Evolutionary conservation across 305 asterid species (phyloP).

Genomic region (Fraxinus greggii): DNA sequence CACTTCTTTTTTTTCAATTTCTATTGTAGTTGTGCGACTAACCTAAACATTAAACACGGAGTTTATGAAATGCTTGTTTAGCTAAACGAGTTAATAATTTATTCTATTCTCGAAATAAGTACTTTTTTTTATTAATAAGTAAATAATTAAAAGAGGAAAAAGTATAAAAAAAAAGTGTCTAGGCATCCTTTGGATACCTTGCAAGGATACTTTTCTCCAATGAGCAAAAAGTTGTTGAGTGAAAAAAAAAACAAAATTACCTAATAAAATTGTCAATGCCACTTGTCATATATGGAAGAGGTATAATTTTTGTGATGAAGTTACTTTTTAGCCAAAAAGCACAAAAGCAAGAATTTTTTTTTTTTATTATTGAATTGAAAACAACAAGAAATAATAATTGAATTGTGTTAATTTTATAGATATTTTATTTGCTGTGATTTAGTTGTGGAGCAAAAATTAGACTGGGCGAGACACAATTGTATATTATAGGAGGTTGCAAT

Average conservation of each 20-base stretch:
- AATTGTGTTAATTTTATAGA: not conserved
- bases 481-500: not conserved
- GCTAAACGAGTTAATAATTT: not conserved
- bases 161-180: not conserved
- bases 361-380: not conserved
- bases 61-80: not conserved
- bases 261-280: not conserved
- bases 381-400: not conserved
- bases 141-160: not conserved
- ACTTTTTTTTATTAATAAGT: not conserved
- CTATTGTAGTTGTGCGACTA: not conserved
- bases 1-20: not conserved
- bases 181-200: not conserved
- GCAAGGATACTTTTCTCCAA: not conserved
- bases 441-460: not conserved
- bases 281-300: not conserved
- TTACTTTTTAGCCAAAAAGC: not conserved
- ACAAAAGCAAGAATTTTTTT: not conserved
- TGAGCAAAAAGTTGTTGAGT: not conserved
- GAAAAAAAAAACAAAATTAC: not conserved
- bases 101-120: not conserved
- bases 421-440: not conserved
- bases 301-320: not conserved
- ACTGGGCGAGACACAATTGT: not conserved
- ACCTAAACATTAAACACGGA: not conserved